phyloP scores from a whole-genome alignment of 176 grass and related monocot species.

The Aechmea fasciata region DNA sequence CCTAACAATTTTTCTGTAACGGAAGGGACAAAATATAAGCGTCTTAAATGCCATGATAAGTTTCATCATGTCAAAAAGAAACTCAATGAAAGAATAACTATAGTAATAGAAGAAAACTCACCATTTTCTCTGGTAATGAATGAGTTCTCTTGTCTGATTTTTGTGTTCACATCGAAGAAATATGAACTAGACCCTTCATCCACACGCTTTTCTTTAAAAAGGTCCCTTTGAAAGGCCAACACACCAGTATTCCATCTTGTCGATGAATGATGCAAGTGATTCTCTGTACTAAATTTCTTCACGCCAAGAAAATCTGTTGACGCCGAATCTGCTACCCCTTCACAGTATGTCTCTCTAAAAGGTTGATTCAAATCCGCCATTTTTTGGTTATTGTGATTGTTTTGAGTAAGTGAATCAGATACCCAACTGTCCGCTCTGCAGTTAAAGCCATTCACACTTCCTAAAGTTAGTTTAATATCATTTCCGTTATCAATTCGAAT shows the following conservation, averaged over 20 bases:
- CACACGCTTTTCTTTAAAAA: conserved; percentile 27
- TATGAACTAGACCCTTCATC: conserved; percentile 53
- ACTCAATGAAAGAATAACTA: not conserved
- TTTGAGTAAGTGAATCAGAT: conserved; percentile 23
- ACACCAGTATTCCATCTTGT: conserved; percentile 36
- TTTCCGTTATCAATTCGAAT: conserved; percentile 16
- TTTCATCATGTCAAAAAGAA: conserved; percentile 12
- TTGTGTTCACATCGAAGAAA: conserved; percentile 31
- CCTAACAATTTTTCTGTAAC: too few relatives aligned
- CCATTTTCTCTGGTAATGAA: conserved; percentile 43
- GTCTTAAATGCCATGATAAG: conserved; percentile 4
- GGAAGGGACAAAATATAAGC: too few relatives aligned
- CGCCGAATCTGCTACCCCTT: conserved; percentile 20
- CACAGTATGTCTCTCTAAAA: conserved; percentile 24
- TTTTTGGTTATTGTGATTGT: conserved; percentile 14
- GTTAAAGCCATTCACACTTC: conserved; percentile 9
- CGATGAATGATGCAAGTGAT: conserved; percentile 17
- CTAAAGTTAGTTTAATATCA: conserved; percentile 30
- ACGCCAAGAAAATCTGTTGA: conserved; percentile 12
- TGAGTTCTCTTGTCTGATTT: conserved; percentile 29
- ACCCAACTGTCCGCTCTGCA: conserved; percentile 24
- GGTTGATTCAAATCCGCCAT: conserved; percentile 62
- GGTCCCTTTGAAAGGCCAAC: conserved; percentile 40
- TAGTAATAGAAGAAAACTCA: conserved; percentile 19
- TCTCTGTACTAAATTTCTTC: conserved; percentile 18